Evolutionary conservation across 768 basidiomycete species (phyloP).

Genomic region (Mycena chlorophos): DNA sequence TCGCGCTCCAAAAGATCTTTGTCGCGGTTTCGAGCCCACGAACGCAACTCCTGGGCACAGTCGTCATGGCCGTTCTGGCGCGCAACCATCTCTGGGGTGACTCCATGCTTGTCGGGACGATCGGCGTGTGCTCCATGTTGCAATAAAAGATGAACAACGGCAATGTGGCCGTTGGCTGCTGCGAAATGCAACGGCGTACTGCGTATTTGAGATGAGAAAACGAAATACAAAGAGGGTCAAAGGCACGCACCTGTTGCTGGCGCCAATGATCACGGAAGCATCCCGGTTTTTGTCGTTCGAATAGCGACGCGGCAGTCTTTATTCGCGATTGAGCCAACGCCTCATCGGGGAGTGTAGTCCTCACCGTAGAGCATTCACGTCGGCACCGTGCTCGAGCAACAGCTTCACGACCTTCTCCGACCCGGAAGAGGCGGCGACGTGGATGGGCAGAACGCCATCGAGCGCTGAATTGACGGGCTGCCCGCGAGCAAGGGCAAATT

Average conservation of each 20-base stretch:
- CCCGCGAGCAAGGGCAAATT: constrained; percentile 89
- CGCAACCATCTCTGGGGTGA: constrained; percentile 85
- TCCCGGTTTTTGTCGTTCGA: constrained; percentile 69
- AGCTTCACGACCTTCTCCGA: constrained; percentile 84
- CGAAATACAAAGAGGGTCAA: background rate
- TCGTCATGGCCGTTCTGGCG: constrained; percentile 77
- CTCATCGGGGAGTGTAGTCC: too few relatives aligned
- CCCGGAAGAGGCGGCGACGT: constrained; percentile 92
- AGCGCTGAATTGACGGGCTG: constrained; percentile 96
- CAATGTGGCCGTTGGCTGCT: constrained; percentile 87
- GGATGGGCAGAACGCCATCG: constrained; percentile 91
- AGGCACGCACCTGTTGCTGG: constrained; percentile 63
- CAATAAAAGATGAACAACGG: constrained; percentile 77
- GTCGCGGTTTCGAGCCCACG: constrained; percentile 66
- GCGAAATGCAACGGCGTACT: constrained; percentile 93
- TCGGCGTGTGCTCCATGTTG: constrained; percentile 81
- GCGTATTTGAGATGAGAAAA: background rate
- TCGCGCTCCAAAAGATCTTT: constrained; percentile 59
- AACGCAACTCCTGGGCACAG: constrained; percentile 70
- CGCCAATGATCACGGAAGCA: constrained; percentile 67
- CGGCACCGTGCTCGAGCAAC: constrained; percentile 92
- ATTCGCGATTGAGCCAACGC: too few relatives aligned
- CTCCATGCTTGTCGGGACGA: constrained; percentile 86
- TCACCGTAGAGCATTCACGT: constrained; percentile 93
- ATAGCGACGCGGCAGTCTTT: constrained; percentile 72